phyloP scores from a whole-genome alignment of 352 stramenopile species.

The Globisporangium cederbergense region DNA sequence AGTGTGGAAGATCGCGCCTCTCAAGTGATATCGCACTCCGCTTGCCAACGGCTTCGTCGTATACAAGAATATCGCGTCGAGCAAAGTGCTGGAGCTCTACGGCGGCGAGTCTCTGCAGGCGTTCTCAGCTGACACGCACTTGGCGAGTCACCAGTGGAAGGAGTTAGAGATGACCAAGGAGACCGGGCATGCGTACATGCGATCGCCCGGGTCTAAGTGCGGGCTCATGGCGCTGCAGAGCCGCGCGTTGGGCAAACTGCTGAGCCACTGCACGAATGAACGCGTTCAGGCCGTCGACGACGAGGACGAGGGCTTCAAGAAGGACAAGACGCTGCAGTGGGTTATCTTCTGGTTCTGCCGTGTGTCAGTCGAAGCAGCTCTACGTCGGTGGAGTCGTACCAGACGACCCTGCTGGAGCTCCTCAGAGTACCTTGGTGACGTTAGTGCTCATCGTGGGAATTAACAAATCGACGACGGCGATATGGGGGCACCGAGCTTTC shows the following conservation, averaged over 20 bases:
- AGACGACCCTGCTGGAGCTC: too few species aligned
- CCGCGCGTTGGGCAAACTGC: background rate
- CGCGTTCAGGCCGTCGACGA: background rate
- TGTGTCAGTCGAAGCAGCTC: too few species aligned
- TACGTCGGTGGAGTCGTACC: too few species aligned
- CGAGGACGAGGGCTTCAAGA: background rate
- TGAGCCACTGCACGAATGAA: background rate
- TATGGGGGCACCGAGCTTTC: too few species aligned
- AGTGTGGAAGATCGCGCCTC: background rate
- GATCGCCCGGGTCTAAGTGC: background rate
- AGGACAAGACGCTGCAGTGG: background rate
- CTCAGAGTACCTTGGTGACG: too few species aligned
- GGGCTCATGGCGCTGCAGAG: background rate
- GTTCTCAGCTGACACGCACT: background rate
- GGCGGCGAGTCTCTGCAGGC: background rate
- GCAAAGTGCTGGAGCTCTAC: slow-evolving; percentile 1
- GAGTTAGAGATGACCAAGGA: background rate
- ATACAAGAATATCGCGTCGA: background rate
- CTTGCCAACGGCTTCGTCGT: background rate
- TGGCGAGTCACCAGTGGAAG: slow-evolving; percentile 3
- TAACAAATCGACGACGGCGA: too few species aligned
- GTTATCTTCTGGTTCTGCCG: background rate
- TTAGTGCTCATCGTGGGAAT: too few species aligned
- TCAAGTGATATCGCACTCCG: background rate
- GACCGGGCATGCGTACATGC: background rate